Percentiles rank a stretch among this genome's conserved stretches.
These are phyloP conservation scores for Bonnemaisonia californica DNA, from an alignment of 31 red algal species.

Conservation along the genomic window DNA sequence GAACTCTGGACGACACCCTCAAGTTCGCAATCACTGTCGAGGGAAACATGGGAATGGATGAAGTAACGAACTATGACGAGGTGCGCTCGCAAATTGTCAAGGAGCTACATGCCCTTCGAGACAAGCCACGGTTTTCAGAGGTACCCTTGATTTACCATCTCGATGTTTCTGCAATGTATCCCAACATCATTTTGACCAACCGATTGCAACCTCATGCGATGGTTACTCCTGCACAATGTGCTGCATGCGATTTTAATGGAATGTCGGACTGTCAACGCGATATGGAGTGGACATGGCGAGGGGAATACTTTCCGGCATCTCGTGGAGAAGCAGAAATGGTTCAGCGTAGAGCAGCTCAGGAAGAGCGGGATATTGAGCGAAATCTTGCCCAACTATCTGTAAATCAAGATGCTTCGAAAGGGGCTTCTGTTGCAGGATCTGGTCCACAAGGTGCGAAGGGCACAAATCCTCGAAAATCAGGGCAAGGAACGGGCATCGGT, in stretches of 20 bases:
- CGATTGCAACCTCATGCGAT: constrained; percentile 97
- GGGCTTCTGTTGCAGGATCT: not conserved
- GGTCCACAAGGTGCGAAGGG: not conserved
- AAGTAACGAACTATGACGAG: constrained; percentile 87
- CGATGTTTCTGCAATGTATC: constrained; percentile 99
- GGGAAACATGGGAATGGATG: constrained; percentile 54
- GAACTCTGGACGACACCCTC: constrained; percentile 73
- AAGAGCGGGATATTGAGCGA: constrained; percentile 47
- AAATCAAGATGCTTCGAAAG: not conserved
- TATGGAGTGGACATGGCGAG: constrained; percentile 98
- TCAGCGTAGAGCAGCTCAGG: constrained; percentile 58
- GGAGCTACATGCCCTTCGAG: constrained; percentile 59
- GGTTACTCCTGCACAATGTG: constrained; percentile 84
- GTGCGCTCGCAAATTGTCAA: constrained; percentile 67
- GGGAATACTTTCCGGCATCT: constrained; percentile 92
- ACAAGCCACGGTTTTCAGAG: constrained; percentile 56
- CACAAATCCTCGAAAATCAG: not conserved
- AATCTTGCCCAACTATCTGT: constrained; percentile 13
- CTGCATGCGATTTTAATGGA: constrained; percentile 96
- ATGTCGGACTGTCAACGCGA: constrained; percentile 86
- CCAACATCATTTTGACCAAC: constrained; percentile 99
- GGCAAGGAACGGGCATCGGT: not conserved
- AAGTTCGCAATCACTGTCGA: constrained; percentile 80
- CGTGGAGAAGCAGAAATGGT: constrained; percentile 94
- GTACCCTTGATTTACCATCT: constrained; percentile 94